Percentiles rank a stretch among this genome's conserved stretches.
phyloP scores from a whole-genome alignment of 306 rosid species.

The Vachellia pachyceras region DNA sequence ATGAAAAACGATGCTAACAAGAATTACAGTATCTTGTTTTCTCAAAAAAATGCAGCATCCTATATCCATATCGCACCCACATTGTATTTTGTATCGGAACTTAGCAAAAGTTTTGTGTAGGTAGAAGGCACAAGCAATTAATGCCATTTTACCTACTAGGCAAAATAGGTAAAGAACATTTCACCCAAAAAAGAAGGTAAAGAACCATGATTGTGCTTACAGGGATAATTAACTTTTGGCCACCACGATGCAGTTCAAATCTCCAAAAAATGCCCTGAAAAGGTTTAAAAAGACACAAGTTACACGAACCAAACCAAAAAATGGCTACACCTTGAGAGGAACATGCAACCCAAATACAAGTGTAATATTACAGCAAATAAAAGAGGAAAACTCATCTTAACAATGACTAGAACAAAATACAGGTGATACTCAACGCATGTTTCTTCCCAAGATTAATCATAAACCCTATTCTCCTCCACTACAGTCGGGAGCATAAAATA shows the following conservation, averaged over 20 bases:
- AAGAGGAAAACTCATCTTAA: neutral
- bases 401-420: neutral
- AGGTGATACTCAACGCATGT: neutral
- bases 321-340: neutral
- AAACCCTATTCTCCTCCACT: neutral
- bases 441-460: neutral
- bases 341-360: neutral
- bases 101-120: slow-evolving; percentile 12
- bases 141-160: slow-evolving; percentile 1
- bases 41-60: neutral
- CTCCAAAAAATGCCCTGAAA: slow-evolving; percentile 93
- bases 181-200: neutral
- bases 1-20: neutral
- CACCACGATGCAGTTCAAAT: slow-evolving; percentile 86
- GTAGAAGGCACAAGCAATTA: slow-evolving; percentile 18
- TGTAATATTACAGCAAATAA: neutral
- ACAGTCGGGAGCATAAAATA: neutral
- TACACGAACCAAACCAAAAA: neutral
- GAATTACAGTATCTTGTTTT: neutral
- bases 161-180: slow-evolving; percentile 29
- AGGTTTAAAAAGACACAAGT: slow-evolving; percentile 32
- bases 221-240: slow-evolving; percentile 87
- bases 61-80: neutral
- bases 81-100: neutral
- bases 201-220: slow-evolving; percentile 55